A percentile compares a stretch with the other conserved stretches of the same genome.
These are phyloP conservation scores for Paspalum notatum DNA, from an alignment of 176 grass and related monocot species.

Conservation along the genomic window DNA sequence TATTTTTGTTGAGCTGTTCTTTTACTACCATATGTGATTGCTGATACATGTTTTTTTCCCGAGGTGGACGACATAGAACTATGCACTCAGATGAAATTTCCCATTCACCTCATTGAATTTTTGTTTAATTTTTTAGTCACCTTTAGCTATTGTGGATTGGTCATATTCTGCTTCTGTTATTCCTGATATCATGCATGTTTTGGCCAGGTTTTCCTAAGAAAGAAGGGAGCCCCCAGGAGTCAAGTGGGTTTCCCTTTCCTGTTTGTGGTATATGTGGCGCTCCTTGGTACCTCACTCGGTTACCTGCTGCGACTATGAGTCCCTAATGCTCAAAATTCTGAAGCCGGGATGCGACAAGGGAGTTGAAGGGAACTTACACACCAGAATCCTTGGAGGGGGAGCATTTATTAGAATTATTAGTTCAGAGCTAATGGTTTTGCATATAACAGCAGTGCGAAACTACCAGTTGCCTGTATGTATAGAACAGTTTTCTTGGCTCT, in stretches of 20 bases:
- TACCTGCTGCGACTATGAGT: slow-evolving; percentile 72
- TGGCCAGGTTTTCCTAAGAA: slow-evolving; percentile 60
- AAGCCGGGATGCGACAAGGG: background rate
- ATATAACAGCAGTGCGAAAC: slow-evolving; percentile 32
- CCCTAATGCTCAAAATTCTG: background rate
- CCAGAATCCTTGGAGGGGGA: slow-evolving; percentile 9
- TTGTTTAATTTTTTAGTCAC: slow-evolving; percentile 5
- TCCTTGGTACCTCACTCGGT: slow-evolving; percentile 69
- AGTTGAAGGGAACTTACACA: slow-evolving; percentile 8
- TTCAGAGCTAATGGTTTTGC: slow-evolving; percentile 42
- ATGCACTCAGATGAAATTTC: background rate
- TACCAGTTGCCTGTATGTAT: slow-evolving; percentile 42
- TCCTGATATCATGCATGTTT: slow-evolving; percentile 33
- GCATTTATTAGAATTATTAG: slow-evolving; percentile 25
- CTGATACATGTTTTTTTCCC: background rate
- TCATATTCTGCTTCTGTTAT: background rate
- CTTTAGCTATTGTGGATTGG: background rate
- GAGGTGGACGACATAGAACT: background rate
- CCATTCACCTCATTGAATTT: background rate
- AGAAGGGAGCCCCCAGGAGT: slow-evolving; percentile 54
- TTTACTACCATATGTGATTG: background rate
- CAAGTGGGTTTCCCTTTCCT: slow-evolving; percentile 78
- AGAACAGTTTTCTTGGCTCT: slow-evolving; percentile 44
- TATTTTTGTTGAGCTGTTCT: too few relatives aligned
- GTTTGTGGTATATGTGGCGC: slow-evolving; percentile 86